Percentiles rank a stretch among this genome's conserved stretches.
These are phyloP conservation scores for Auriscalpium vulgare DNA, from an alignment of 768 basidiomycete species.

Conservation along the genomic window DNA sequence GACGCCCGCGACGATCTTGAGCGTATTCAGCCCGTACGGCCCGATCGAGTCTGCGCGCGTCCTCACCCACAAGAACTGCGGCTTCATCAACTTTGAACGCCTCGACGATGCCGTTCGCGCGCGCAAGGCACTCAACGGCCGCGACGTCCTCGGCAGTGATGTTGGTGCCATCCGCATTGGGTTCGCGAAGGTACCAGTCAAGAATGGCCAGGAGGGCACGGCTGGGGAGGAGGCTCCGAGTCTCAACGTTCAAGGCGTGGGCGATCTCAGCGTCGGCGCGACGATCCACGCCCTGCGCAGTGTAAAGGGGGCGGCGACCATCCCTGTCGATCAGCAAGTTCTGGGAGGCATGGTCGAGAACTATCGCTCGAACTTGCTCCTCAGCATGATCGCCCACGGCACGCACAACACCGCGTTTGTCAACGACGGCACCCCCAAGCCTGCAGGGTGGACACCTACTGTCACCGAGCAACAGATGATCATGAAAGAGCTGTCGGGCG, in stretches of 20 bases:
- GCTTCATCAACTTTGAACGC: constrained; percentile 95
- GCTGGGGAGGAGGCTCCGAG: constrained; percentile 55
- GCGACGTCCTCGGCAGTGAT: constrained; percentile 92
- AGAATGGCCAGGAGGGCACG: constrained; percentile 64
- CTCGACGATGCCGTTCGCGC: constrained; percentile 95
- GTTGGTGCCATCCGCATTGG: constrained; percentile 96
- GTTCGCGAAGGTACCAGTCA: constrained; percentile 93
- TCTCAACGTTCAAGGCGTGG: constrained; percentile 71
- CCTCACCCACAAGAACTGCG: constrained; percentile 95
- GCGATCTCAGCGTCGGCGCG: constrained; percentile 78
- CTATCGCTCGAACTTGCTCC: constrained; percentile 83
- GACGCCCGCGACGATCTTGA: constrained; percentile 88
- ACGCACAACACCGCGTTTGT: constrained; percentile 49
- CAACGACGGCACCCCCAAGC: constrained; percentile 50
- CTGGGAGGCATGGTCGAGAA: constrained; percentile 90
- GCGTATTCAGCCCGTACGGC: constrained; percentile 95
- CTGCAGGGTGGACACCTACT: constrained; percentile 59
- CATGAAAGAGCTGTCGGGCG: constrained; percentile 82
- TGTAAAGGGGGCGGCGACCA: constrained; percentile 86
- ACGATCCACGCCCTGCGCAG: constrained; percentile 82
- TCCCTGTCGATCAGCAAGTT: constrained; percentile 90
- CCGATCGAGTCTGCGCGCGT: constrained; percentile 96
- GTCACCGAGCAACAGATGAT: constrained; percentile 97
- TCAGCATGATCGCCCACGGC: constrained; percentile 82
- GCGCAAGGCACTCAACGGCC: constrained; percentile 89